phyloP scores from a whole-genome alignment of 2,329 filamentous ascomycete genomes.

The Graphilbum sp. region DNA sequence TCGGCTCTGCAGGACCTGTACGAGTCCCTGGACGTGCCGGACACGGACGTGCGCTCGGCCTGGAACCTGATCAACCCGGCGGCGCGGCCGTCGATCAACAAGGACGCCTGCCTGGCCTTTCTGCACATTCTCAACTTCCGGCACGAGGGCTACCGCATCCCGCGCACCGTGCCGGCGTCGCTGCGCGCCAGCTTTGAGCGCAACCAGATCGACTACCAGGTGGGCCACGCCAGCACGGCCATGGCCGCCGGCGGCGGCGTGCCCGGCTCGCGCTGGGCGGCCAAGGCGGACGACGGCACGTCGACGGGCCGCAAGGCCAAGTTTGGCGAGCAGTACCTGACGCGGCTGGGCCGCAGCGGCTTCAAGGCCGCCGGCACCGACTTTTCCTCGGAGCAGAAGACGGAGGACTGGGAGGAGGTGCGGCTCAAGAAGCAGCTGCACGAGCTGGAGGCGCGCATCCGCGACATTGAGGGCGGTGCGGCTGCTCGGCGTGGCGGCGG shows the following conservation, averaged over 20 bases:
- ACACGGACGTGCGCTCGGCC: slow-evolving; percentile 71
- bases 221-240: slow-evolving; percentile 56
- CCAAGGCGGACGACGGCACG: slow-evolving; percentile 63
- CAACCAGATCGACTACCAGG: slow-evolving; percentile 90
- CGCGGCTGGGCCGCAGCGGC: slow-evolving; percentile 66
- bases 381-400: slow-evolving; percentile 60
- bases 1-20: slow-evolving; percentile 69
- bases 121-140: slow-evolving; percentile 92
- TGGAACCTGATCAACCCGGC: slow-evolving; percentile 98
- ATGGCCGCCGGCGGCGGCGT: slow-evolving; percentile 28
- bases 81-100: slow-evolving; percentile 67
- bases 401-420: slow-evolving; percentile 96
- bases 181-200: slow-evolving; percentile 83
- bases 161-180: slow-evolving; percentile 79
- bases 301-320: slow-evolving; percentile 83
- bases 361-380: slow-evolving; percentile 80
- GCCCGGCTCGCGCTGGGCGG: slow-evolving; percentile 55
- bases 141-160: slow-evolving; percentile 89
- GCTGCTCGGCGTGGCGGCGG: slow-evolving; percentile 27
- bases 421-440: slow-evolving; percentile 80
- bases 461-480: slow-evolving; percentile 60
- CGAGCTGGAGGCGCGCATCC: slow-evolving; percentile 78
- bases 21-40: slow-evolving; percentile 56
- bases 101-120: slow-evolving; percentile 88
- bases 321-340: slow-evolving; percentile 94